phyloP scores from a whole-genome alignment of 1,284 basidiomycete species.

The Melanopsichium pennsylvanicum region DNA sequence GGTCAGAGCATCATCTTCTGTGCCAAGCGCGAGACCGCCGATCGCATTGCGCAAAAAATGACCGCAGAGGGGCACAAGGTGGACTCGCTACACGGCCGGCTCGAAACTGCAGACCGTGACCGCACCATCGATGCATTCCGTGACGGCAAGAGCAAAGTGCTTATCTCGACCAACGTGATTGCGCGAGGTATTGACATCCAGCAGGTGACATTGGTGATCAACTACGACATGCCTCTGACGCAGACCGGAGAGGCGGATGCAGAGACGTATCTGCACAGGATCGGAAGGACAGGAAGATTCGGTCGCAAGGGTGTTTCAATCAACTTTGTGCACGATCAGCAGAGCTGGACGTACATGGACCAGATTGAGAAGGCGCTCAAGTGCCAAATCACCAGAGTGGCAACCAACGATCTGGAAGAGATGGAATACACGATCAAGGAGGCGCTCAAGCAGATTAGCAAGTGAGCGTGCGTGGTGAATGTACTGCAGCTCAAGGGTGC shows the following conservation, averaged over 20 bases:
- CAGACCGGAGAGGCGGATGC: conserved; percentile 76
- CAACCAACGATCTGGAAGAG: conserved; percentile 63
- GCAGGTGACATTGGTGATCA: conserved; percentile 82
- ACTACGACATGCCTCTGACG: conserved; percentile 88
- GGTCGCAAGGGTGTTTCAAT: conserved; percentile 65
- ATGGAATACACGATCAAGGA: conserved; percentile 65
- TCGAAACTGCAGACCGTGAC: conserved; percentile 88
- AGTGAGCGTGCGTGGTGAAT: conserved; percentile 11
- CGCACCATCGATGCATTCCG: conserved; percentile 92
- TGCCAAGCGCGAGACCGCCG: conserved; percentile 84
- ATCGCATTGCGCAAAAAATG: conserved; percentile 90
- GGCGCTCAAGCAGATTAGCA: conserved; percentile 51
- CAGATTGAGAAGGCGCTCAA: conserved; percentile 61
- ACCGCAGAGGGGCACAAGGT: conserved; percentile 93
- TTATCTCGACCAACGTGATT: conserved; percentile 99
- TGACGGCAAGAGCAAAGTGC: conserved; percentile 92
- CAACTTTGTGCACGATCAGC: conserved; percentile 65
- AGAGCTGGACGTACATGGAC: conserved; percentile 62
- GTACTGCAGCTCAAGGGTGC: not conserved
- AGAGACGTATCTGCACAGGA: conserved; percentile 98
- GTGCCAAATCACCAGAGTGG: conserved; percentile 59
- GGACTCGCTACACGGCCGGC: conserved; percentile 92
- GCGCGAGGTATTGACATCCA: conserved; percentile 98
- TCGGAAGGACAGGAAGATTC: conserved; percentile 71
- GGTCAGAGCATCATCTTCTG: conserved; percentile 95